Evolutionary conservation across 345 rosid species (phyloP), one percentile per base, ranked within the genome.

Genomic region (Sonneratia caseolaris): DNA sequence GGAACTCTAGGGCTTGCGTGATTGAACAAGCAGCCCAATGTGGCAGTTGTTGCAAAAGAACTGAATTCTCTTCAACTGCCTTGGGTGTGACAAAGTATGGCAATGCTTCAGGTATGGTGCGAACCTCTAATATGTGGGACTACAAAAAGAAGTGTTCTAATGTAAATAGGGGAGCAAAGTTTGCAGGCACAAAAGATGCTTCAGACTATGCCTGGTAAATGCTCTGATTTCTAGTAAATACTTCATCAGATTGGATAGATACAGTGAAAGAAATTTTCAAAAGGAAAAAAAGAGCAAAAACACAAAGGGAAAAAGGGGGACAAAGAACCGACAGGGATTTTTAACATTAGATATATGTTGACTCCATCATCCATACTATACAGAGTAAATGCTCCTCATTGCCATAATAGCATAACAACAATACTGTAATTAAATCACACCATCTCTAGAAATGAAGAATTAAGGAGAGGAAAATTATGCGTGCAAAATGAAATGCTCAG

Each of bases 1-100:
- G 94, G 77, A 96, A 96, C 82, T 89, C 98, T 21, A 96, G 98
- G 74, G 96, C 98, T 86, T 88, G 92, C 43, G 97, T 92, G 55
- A 96, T 84, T 77, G 99, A 92, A 82, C 98, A 96, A 82, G 97
- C 90, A 75, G 99, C 95, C 98, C 99, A 96, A 82, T 96, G 99
- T 15, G 99, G 99, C 75, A 96, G 81, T 83, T 96, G 99, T 80
- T 92, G 98, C 88, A 96, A 76, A 81, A 96, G 94, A 68, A 74
- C 87, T 40, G 99, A 96, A 76, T 96, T 86, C 77, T 92, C 97
- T 71, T 92, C 98, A 79, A 92, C 96, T 79, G 91, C 92, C 82
- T 86, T 92, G 19, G 97, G 98, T 69, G 91, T 92, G 73, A 96
- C 97, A 86, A 96, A 87, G 79, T 85, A 92, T 13, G 99, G 99